Evolutionary conservation across 2,329 filamentous ascomycete species (phyloP).

Genomic region (Colletotrichum sansevieriae): DNA sequence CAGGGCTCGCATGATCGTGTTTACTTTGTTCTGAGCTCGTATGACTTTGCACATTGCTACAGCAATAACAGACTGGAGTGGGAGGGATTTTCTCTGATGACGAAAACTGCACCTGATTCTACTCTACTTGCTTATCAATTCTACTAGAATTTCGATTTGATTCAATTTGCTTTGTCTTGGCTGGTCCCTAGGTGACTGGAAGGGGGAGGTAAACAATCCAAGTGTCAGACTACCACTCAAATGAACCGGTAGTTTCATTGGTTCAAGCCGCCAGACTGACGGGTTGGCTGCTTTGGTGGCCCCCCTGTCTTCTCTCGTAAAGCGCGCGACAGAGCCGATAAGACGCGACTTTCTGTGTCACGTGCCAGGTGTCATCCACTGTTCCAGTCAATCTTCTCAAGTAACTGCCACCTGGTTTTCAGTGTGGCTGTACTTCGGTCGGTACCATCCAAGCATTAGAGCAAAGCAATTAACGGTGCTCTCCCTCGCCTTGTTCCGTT

Average conservation of each 20-base stretch:
- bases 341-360: constrained; percentile 30
- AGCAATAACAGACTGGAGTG: not conserved
- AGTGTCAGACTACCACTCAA: not conserved
- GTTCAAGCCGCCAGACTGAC: not conserved
- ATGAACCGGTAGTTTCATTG: constrained; percentile 9
- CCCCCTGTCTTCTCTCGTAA: constrained; percentile 23
- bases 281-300: constrained; percentile 5
- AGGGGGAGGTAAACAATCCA: not conserved
- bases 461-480: constrained; percentile 24
- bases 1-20: constrained; percentile 25
- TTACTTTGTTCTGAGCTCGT: constrained; percentile 20
- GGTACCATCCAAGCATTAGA: constrained; percentile 11
- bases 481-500: constrained; percentile 39
- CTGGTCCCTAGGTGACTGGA: not conserved
- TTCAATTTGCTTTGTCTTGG: not conserved
- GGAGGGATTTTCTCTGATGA: constrained; percentile 4
- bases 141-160: not conserved
- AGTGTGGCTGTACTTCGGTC: constrained; percentile 14
- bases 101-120: not conserved
- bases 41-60: not conserved
- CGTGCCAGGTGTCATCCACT: constrained; percentile 19
- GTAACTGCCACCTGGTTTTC: not conserved
- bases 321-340: constrained; percentile 29
- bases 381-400: not conserved
- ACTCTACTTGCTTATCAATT: constrained; percentile 9